Percentiles rank a stretch among this genome's conserved stretches.
phyloP scores from a whole-genome alignment of 106 monocot genomes.

The Dioscorea dumetorum region DNA sequence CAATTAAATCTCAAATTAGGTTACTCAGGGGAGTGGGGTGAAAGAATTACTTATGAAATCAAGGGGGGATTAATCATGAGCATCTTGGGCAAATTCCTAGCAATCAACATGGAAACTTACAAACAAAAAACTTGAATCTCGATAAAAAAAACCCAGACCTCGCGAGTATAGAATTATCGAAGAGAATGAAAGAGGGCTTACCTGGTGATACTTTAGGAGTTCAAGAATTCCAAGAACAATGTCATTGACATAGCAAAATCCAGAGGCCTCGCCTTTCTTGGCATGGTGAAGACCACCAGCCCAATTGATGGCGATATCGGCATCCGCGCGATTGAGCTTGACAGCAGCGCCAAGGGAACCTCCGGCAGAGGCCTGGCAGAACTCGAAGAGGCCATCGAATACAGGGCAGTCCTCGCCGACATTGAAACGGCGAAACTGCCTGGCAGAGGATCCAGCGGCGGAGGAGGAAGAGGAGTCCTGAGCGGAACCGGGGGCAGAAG shows the following conservation, averaged over 20 bases:
- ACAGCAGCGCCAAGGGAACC: neutral
- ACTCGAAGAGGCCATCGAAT: neutral
- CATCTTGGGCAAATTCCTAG: too few relatives aligned
- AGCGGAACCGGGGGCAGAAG: neutral
- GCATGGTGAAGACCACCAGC: neutral
- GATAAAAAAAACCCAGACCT: too few relatives aligned
- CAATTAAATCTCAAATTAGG: too few relatives aligned
- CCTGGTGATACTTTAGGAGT: neutral
- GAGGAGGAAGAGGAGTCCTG: neutral
- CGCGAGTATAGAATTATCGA: too few relatives aligned
- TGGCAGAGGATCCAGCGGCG: neutral
- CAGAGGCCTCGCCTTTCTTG: neutral
- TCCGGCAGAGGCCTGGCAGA: neutral
- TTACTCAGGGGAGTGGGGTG: too few relatives aligned
- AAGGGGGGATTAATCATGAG: too few relatives aligned
- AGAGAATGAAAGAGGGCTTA: neutral
- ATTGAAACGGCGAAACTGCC: neutral
- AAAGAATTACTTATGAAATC: too few relatives aligned
- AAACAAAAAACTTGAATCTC: too few relatives aligned
- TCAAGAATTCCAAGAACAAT: neutral
- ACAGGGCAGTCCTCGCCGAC: constrained; percentile 1
- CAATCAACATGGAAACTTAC: too few relatives aligned
- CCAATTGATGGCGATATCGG: neutral
- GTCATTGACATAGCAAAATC: neutral
- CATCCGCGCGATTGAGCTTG: neutral